phyloP scores from a whole-genome alignment of 2,329 filamentous ascomycete genomes.

The Apiospora phragmitis region DNA sequence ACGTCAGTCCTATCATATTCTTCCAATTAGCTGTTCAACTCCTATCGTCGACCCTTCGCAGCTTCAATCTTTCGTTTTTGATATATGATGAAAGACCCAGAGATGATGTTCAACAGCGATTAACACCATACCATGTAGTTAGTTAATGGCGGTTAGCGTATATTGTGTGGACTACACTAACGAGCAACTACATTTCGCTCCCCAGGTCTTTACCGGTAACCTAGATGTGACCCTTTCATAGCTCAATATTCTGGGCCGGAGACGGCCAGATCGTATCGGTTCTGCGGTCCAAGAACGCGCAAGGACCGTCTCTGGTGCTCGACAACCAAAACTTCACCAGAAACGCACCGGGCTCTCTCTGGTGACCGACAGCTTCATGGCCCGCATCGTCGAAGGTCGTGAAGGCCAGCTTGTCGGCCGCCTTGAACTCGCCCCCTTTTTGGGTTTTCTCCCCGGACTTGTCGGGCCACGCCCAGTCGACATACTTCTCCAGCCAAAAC shows the following conservation, averaged over 20 bases:
- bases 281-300: conserved; percentile 10
- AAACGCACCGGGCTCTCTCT: conserved; percentile 15
- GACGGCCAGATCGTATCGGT: not conserved
- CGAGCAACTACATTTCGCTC: not conserved
- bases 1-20: not conserved
- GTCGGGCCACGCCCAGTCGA: conserved; percentile 15
- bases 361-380: conserved; percentile 14
- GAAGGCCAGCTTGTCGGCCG: conserved; percentile 13
- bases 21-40: not conserved
- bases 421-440: conserved; percentile 16
- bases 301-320: not conserved
- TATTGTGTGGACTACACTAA: too few relatives aligned
- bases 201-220: too few relatives aligned
- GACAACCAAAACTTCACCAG: conserved; percentile 15
- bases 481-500: conserved; percentile 14
- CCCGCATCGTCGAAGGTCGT: conserved; percentile 14
- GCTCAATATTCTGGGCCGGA: not conserved
- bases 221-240: not conserved
- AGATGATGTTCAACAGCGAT: not conserved
- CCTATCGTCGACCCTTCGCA: not conserved
- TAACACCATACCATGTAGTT: not conserved
- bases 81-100: not conserved
- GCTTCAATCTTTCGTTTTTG: not conserved
- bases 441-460: not conserved
- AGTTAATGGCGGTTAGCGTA: too few relatives aligned